Conservation (phyloP, 148 eudicot genomes). For the Camellia granthamiana region DNA sequence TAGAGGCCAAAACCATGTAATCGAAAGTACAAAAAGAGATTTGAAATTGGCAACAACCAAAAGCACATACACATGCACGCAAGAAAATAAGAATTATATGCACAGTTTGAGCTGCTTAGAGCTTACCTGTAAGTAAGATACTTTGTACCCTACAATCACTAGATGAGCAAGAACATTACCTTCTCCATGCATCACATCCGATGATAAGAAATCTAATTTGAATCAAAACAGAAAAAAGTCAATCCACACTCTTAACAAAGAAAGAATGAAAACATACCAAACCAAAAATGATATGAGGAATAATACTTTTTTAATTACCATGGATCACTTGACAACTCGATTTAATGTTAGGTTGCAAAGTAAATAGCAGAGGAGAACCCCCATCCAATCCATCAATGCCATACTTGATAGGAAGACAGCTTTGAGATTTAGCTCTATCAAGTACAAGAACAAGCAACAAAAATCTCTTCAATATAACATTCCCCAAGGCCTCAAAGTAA, state of each 20-base stretch:
- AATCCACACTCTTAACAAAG: conserved; percentile 8
- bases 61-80: background rate
- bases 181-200: conserved; percentile 97
- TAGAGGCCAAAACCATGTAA: background rate
- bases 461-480: conserved; percentile 78
- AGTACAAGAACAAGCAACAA: conserved; percentile 81
- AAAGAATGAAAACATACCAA: conserved; percentile 12
- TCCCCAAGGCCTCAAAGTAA: conserved; percentile 77
- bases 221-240: conserved; percentile 18
- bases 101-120: conserved; percentile 8
- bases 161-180: conserved; percentile 93
- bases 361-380: conserved; percentile 90
- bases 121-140: conserved; percentile 76
- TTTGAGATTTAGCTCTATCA: conserved; percentile 76
- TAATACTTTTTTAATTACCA: conserved; percentile 39
- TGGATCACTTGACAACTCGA: conserved; percentile 73
- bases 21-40: background rate
- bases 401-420: conserved; percentile 75
- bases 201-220: conserved; percentile 62
- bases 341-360: conserved; percentile 54
- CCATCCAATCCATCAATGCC: conserved; percentile 98
- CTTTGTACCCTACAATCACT: conserved; percentile 78
- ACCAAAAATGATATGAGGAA: background rate
- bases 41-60: background rate
- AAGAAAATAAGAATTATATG: background rate